Evolutionary conservation across 495 filamentous ascomycete genomes (phyloP).

Genomic region (Tuber aestivum): DNA sequence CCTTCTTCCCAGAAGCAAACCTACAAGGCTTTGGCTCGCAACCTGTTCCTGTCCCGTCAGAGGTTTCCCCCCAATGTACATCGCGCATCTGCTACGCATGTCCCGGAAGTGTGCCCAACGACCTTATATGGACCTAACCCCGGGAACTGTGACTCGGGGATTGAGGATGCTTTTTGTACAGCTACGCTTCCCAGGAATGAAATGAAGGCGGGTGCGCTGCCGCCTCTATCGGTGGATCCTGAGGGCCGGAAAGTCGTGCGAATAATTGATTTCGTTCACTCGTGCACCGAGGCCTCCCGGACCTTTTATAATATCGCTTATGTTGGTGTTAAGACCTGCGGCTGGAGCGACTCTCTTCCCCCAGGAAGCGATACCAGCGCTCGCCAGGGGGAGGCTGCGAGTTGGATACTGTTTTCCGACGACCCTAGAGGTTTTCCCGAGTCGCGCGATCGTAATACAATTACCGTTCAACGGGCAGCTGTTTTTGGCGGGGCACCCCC

Average conservation of each 20-base stretch:
- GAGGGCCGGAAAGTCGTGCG: conserved; percentile 25
- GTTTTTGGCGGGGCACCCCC: conserved; percentile 31
- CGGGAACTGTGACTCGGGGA: conserved; percentile 15
- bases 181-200: conserved; percentile 23
- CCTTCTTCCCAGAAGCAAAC: conserved; percentile 21
- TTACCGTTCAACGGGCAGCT: conserved; percentile 30
- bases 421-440: conserved; percentile 31
- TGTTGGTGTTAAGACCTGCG: conserved; percentile 33
- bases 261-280: conserved; percentile 39
- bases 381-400: conserved; percentile 30
- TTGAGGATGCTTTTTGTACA: conserved; percentile 19
- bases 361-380: conserved; percentile 26
- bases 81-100: conserved; percentile 20
- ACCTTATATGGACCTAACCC: conserved; percentile 26
- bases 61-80: conserved; percentile 20
- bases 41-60: conserved; percentile 28
- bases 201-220: conserved; percentile 15
- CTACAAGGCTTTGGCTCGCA: conserved; percentile 28
- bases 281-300: conserved; percentile 36
- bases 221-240: conserved; percentile 27
- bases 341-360: conserved; percentile 32
- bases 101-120: conserved; percentile 21
- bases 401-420: conserved; percentile 34
- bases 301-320: conserved; percentile 26
- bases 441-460: conserved; percentile 19